phyloP scores from a whole-genome alignment of 805 yeast genomes.

The Nakazawaea pomicola region DNA sequence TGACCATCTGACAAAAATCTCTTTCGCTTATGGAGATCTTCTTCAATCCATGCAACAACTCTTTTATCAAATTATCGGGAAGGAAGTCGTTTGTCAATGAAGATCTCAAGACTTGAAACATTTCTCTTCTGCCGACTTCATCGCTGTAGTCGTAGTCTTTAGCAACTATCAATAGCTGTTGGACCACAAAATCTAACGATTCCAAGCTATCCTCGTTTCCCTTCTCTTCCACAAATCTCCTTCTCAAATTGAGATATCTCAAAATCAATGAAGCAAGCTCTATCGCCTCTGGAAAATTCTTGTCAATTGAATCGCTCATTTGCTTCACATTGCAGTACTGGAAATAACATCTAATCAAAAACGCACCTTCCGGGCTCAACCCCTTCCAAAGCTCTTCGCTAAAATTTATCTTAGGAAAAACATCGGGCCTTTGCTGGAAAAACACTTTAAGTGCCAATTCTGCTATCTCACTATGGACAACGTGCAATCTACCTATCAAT shows the following conservation, averaged over 20 bases:
- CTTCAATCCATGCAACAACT: conserved; percentile 60
- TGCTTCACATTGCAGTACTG: conserved; percentile 55
- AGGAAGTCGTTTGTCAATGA: conserved; percentile 55
- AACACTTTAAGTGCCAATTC: conserved; percentile 61
- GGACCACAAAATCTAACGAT: conserved; percentile 67
- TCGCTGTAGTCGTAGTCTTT: conserved; percentile 80
- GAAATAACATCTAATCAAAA: conserved; percentile 64
- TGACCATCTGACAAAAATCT: conserved; percentile 77
- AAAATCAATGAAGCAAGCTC: conserved; percentile 57
- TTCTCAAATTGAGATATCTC: conserved; percentile 49
- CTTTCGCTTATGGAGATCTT: conserved; percentile 72
- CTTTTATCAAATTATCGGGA: conserved; percentile 46
- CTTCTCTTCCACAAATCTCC: conserved; percentile 12
- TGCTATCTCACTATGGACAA: conserved; percentile 63
- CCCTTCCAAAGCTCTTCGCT: conserved; percentile 64
- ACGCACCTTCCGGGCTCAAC: conserved; percentile 69
- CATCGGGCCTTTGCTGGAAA: conserved; percentile 57
- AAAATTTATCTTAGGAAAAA: conserved; percentile 53
- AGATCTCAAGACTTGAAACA: conserved; percentile 55
- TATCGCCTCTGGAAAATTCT: conserved; percentile 74
- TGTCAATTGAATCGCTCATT: conserved; percentile 52
- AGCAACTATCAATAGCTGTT: conserved; percentile 66
- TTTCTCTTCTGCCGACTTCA: conserved; percentile 81
- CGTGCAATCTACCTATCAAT: conserved; percentile 66
- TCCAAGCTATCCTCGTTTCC: conserved; percentile 28